Percentiles rank a stretch among this genome's conserved stretches.
These are phyloP conservation scores for Colletotrichum sp. DNA, from an alignment of 2,329 filamentous ascomycete species.

Conservation along the genomic window DNA sequence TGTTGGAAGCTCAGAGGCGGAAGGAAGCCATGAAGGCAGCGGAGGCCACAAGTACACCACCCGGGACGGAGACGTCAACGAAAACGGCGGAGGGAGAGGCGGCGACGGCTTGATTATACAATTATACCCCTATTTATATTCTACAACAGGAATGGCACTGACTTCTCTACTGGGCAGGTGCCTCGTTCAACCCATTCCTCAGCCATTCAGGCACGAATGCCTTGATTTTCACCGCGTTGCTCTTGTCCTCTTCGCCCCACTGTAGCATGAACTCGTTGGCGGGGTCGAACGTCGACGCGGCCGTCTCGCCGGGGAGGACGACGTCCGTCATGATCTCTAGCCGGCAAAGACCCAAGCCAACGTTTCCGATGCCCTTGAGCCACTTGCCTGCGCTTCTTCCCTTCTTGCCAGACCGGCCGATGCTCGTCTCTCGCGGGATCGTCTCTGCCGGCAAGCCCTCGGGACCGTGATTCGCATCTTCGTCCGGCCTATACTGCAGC, in stretches of 20 bases:
- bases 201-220: conserved; percentile 87
- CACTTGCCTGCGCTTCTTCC: conserved; percentile 82
- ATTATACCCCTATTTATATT: conserved; percentile 19
- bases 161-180: conserved; percentile 10
- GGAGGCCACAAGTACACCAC: conserved; percentile 25
- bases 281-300: conserved; percentile 66
- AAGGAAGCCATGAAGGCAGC: conserved; percentile 57
- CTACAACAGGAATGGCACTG: conserved; percentile 3
- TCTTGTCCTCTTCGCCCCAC: conserved; percentile 32
- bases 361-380: conserved; percentile 78
- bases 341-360: conserved; percentile 86
- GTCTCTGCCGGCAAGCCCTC: conserved; percentile 35
- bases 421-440: conserved; percentile 51
- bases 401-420: conserved; percentile 57
- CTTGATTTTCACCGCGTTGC: conserved; percentile 61
- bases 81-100: neutral
- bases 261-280: conserved; percentile 34
- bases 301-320: conserved; percentile 69
- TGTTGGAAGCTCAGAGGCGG: conserved; percentile 44
- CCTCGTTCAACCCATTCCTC: conserved; percentile 42
- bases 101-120: neutral
- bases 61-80: neutral
- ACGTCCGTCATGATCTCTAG: conserved; percentile 91
- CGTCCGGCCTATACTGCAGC: conserved; percentile 52
- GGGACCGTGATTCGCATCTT: conserved; percentile 25